phyloP scores from a whole-genome alignment of 2,329 filamentous ascomycete species.

The Lachnellula occidentalis region DNA sequence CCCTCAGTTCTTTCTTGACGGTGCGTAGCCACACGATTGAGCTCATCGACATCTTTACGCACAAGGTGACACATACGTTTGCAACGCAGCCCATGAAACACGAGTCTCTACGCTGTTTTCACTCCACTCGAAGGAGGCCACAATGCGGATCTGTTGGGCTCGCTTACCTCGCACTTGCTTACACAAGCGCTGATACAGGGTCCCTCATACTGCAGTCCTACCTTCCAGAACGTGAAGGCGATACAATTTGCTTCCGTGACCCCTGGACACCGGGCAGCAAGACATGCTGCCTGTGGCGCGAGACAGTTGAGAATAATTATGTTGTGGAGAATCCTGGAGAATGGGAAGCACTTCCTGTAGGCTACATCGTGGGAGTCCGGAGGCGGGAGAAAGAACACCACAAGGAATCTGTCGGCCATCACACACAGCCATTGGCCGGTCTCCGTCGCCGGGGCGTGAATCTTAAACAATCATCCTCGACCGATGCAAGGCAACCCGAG shows the following conservation, averaged over 20 bases:
- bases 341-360: constrained; percentile 58
- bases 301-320: constrained; percentile 46
- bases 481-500: neutral
- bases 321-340: constrained; percentile 56
- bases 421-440: neutral
- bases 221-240: constrained; percentile 45
- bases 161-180: constrained; percentile 58
- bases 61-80: constrained; percentile 56
- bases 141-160: constrained; percentile 52
- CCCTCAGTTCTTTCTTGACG: constrained; percentile 55
- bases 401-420: neutral
- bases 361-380: constrained; percentile 59
- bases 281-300: constrained; percentile 46
- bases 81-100: constrained; percentile 51
- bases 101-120: constrained; percentile 55
- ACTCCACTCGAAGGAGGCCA: constrained; percentile 46
- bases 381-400: constrained; percentile 32
- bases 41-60: constrained; percentile 54
- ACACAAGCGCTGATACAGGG: constrained; percentile 52
- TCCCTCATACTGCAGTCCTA: constrained; percentile 63
- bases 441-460: constrained; percentile 17
- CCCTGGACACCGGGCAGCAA: constrained; percentile 35
- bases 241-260: constrained; percentile 52
- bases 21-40: constrained; percentile 52
- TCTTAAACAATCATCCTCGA: neutral